phyloP scores from a whole-genome alignment of 345 rosid species.

The Salix brachista region DNA sequence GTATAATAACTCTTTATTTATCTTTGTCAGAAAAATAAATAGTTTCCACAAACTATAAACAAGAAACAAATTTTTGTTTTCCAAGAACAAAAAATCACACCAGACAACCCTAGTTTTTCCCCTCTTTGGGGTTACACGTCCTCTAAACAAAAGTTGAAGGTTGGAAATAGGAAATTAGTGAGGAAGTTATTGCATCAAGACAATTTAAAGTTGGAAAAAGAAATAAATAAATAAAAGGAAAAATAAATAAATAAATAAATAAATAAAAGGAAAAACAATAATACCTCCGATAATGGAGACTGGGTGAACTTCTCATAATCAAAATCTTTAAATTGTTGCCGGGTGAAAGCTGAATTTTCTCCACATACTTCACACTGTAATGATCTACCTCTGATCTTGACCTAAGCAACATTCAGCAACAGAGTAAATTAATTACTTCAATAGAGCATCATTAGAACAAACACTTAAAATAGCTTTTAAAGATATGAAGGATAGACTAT shows the following conservation, averaged over 20 bases:
- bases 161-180: too few species aligned
- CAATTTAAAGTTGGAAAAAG: neutral
- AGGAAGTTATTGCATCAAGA: neutral
- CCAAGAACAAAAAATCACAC: too few species aligned
- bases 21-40: too few species aligned
- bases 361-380: slow-evolving; percentile 73
- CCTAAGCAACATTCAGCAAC: slow-evolving; percentile 36
- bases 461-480: neutral
- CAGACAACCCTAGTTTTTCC: too few species aligned
- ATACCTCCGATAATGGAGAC: slow-evolving; percentile 58
- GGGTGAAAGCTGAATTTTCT: slow-evolving; percentile 51
- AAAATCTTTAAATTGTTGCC: slow-evolving; percentile 56
- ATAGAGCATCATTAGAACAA: neutral
- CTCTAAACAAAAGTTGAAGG: too few species aligned
- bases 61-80: too few species aligned
- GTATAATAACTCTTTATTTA: too few species aligned
- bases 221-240: neutral
- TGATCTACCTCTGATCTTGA: slow-evolving; percentile 76
- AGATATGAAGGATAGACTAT: slow-evolving; percentile 19
- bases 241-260: neutral
- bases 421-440: neutral
- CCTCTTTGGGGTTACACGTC: too few species aligned
- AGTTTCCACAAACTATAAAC: too few species aligned
- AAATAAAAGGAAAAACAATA: neutral
- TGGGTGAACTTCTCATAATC: slow-evolving; percentile 90